Percentiles rank a stretch among this genome's conserved stretches.
phyloP scores from a whole-genome alignment of 2,329 filamentous ascomycete species.

The Dactylellina cionopaga region DNA sequence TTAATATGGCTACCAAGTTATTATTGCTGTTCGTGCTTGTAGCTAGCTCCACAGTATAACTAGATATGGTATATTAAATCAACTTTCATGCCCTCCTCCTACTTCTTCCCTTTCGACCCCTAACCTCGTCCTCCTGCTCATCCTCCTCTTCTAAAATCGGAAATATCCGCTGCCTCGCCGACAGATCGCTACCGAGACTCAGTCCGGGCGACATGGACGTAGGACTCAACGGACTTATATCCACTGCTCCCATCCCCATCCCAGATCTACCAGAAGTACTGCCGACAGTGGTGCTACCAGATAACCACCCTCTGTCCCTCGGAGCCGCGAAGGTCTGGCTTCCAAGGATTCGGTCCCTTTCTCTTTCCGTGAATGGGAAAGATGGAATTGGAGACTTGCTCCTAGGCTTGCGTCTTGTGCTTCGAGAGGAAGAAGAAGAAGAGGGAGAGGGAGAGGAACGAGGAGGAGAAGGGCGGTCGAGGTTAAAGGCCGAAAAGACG shows the following conservation, averaged over 20 bases:
- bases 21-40: too few relatives aligned
- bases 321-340: conserved; percentile 16
- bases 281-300: neutral
- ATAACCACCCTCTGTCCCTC: conserved; percentile 16
- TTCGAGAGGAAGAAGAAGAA: too few relatives aligned
- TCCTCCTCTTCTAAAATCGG: conserved; percentile 50
- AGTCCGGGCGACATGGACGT: conserved; percentile 34
- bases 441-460: too few relatives aligned
- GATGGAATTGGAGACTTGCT: neutral
- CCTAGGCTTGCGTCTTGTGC: neutral
- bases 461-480: conserved; percentile 1
- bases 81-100: neutral
- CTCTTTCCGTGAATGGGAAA: neutral
- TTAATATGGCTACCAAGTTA: too few relatives aligned
- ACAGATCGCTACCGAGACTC: neutral
- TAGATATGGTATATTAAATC: neutral
- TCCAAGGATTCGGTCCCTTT: neutral
- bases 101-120: conserved; percentile 28
- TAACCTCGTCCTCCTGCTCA: conserved; percentile 35
- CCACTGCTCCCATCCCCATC: conserved; percentile 36
- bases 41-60: too few relatives aligned
- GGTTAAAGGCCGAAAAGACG: conserved; percentile 16
- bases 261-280: neutral
- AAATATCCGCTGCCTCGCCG: conserved; percentile 44
- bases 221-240: conserved; percentile 33